These are phyloP conservation scores for Ogataea pilisensis DNA, from an alignment of 805 yeast genomes.

Conservation along the genomic window DNA sequence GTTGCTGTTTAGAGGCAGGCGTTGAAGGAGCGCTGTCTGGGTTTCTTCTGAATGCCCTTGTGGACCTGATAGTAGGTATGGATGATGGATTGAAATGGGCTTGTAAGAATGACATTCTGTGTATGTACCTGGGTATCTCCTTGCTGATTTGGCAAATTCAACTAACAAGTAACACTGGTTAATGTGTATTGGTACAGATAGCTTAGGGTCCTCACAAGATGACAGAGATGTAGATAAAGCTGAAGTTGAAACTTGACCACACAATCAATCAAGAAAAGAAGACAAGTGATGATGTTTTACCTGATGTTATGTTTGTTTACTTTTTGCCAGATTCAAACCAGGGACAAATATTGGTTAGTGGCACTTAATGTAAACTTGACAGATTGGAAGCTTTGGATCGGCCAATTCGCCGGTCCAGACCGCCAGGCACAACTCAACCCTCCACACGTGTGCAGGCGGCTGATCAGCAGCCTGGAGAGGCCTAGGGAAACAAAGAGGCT, in stretches of 20 bases:
- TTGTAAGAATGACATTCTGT: constrained; percentile 26
- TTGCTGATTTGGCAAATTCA: too few species aligned
- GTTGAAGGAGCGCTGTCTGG: constrained; percentile 24
- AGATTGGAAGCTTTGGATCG: neutral
- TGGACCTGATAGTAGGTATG: constrained; percentile 34
- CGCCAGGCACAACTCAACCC: too few species aligned
- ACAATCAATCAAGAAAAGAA: neutral
- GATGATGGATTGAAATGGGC: constrained; percentile 28
- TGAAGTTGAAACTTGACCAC: neutral
- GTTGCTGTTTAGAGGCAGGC: constrained; percentile 18
- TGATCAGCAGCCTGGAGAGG: too few species aligned
- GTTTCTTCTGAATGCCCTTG: constrained; percentile 31
- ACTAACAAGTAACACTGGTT: too few species aligned
- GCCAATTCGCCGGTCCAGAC: neutral
- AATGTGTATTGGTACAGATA: too few species aligned
- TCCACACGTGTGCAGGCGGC: too few species aligned
- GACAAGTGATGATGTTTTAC: neutral
- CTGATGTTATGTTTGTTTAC: constrained; percentile 16
- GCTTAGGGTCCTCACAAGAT: too few species aligned
- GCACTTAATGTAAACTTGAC: neutral
- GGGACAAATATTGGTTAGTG: neutral
- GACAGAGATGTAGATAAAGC: too few species aligned
- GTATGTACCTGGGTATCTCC: neutral
- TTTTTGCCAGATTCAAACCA: constrained; percentile 12
- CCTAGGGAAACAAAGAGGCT: too few species aligned